phyloP scores from a whole-genome alignment of 495 filamentous ascomycete genomes.

The Aspergillus cristatus region DNA sequence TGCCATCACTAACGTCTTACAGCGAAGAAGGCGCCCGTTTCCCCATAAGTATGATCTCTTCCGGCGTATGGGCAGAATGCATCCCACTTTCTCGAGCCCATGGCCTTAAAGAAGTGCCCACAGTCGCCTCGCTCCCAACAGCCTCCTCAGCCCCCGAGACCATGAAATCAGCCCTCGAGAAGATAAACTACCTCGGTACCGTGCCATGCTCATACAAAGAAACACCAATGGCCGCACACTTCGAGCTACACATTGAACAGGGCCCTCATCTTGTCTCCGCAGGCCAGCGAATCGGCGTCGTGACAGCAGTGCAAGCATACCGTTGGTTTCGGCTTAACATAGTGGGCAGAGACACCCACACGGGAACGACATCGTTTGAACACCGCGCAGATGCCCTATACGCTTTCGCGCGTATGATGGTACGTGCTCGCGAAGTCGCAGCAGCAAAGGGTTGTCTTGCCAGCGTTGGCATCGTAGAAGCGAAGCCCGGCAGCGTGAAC shows the following conservation, averaged over 20 bases:
- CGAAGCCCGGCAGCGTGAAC: conserved; percentile 61
- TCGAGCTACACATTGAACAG: conserved; percentile 80
- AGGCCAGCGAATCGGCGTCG: conserved; percentile 57
- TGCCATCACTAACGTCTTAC: conserved; percentile 8
- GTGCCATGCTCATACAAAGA: conserved; percentile 47
- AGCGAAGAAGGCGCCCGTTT: conserved; percentile 74
- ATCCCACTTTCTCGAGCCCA: conserved; percentile 57
- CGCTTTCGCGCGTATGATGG: conserved; percentile 58
- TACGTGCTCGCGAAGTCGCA: conserved; percentile 54
- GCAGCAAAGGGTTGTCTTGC: conserved; percentile 47
- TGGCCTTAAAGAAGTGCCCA: conserved; percentile 44
- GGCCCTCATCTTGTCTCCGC: conserved; percentile 59
- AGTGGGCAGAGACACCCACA: conserved; percentile 59
- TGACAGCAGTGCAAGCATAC: conserved; percentile 58
- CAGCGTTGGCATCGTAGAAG: conserved; percentile 61
- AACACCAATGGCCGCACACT: conserved; percentile 69
- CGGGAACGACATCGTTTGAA: conserved; percentile 63
- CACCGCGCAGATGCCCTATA: conserved; percentile 55
- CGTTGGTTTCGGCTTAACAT: conserved; percentile 64
- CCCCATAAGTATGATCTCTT: conserved; percentile 65
- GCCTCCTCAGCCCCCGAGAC: conserved; percentile 45
- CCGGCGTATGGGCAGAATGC: conserved; percentile 66
- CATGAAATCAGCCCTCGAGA: conserved; percentile 58
- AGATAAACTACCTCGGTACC: conserved; percentile 60
- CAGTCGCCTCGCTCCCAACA: conserved; percentile 35